Base-by-base conservation (phyloP, 768 basidiomycete genomes). In the Pulveroboletus sp. region DNA sequence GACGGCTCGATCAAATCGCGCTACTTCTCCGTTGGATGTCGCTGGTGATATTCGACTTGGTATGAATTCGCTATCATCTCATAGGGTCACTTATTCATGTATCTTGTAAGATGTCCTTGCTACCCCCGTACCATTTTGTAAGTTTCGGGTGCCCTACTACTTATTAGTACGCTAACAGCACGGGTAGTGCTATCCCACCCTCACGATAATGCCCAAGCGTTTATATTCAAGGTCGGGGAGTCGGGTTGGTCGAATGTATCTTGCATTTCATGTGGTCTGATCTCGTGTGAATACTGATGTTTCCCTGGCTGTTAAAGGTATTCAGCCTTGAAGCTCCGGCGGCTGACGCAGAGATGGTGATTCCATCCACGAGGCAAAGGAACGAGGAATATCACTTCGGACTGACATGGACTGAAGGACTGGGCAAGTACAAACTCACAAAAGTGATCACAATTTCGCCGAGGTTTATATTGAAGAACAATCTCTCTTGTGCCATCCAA, bases 341-440 rank as follows among this genome's bases (percentile, higher is more conserved):
- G 1, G 93, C 93, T n/a, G 93, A 96, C 56, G 86, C 83, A 42
- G 86, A 86, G 51, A 71, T 98, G 43, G 79, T 84, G 32, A 76
- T 93, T 37, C 74, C 82, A 2, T 83, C 86, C 8, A 70, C 78
- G 38, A 73, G 72, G 28, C 82, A 83, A 46, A 82, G 75, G 54
- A 70, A 76, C 3, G 82, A 88, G 41, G 82, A 85, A 63, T 76
- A 84, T 46, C 89, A 93, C 63, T 68, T 90, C 40, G 96, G 95
- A 2, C 59, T 99, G 35, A 94, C 93, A 5, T 98, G 94, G 82
- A 77, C 80, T 15, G 93, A 95, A 68, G 96, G 94, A 2, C 73
- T 85, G n/a, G 96, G 96, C 32, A 97, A 96, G 74, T 98, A 97
- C 68, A 97, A 97, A 64, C 73, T 98, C 31, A 87, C 86, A 26